Evolutionary conservation across 2,329 filamentous ascomycete species (phyloP).

Genomic region (Remersonia thermophila): DNA sequence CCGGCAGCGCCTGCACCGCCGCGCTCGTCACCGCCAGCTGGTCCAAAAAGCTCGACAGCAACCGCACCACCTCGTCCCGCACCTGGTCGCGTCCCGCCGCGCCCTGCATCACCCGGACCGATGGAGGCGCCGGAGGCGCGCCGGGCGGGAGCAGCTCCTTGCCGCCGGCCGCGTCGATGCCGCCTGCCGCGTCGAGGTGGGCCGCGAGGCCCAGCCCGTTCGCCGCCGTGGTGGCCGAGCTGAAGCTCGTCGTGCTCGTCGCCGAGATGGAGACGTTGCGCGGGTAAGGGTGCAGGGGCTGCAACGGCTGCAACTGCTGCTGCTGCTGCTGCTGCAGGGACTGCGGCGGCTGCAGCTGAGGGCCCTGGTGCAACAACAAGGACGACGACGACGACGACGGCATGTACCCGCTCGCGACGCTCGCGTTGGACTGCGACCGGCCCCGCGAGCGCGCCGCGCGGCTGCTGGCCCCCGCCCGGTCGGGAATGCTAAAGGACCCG

Average conservation of each 20-base stretch:
- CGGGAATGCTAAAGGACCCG: constrained; percentile 6
- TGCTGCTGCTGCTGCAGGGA: no score
- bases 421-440: constrained; percentile 6
- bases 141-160: constrained; percentile 21
- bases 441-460: constrained; percentile 4
- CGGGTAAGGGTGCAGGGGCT: no score
- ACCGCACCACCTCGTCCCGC: constrained; percentile 22
- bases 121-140: constrained; percentile 30
- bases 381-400: no score
- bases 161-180: constrained; percentile 1
- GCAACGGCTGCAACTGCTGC: no score
- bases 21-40: constrained; percentile 23
- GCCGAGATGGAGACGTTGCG: no score
- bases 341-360: no score
- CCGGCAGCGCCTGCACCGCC: constrained; percentile 20
- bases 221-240: no score
- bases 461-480: constrained; percentile 3
- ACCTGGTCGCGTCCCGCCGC: constrained; percentile 21
- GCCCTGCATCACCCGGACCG: constrained; percentile 35
- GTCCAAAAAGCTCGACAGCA: constrained; percentile 23
- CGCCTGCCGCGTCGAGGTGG: constrained; percentile 4
- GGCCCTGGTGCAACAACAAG: no score
- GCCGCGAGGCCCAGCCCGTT: neutral
- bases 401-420: constrained; percentile 2
- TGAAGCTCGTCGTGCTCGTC: no score